Base-by-base conservation (phyloP, 371 early-diverging fungal genomes). In the Cladochytrium tenue region DNA sequence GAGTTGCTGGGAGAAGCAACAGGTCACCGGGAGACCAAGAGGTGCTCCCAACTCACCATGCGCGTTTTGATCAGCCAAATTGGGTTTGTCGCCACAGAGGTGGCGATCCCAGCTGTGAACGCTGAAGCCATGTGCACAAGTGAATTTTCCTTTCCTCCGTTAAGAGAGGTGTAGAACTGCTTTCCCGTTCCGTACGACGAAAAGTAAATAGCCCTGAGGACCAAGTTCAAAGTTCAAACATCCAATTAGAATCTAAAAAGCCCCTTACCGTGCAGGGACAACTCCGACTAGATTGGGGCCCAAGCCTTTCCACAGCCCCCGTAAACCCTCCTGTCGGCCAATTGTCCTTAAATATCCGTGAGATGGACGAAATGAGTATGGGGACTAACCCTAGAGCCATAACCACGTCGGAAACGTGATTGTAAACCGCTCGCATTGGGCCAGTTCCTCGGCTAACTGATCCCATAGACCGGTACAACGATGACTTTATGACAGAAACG, bases 31-130 rank as follows among this genome's bases (percentile, higher is more conserved):
- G 62, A 31, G 7, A 13, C 20, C 20, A 43, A 43, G 20, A 43
- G 7, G 7, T 43, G 43, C 13, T 43, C 43, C 43, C 53, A 7
- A 43, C 43, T 17, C 27, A 77, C 78, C 85, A 97, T 90, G 60
- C 98, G 78, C 0, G 97, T 97, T 71, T 95, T 96, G 56, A 96
- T 88, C 56, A 96, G 86, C 98, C 98, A 97, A 4, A 97, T 95
- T 0, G 98, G 98, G 72, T 94, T 96, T 7, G 97, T 95, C 13
- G 78, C 77, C 0, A 91, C 87, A 0, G 94, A 88, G 1, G 93
- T 92, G 5, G 90, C 81, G 36, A 90, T 76, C 53, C 96, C 95
- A 2, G 98, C 95, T 4, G 88, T 81, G 0, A 89, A 85, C 0
- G 96, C 97, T 0, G 96, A 89, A 7, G 85, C 63, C 50, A 95